Base-by-base conservation (phyloP, 2,329 filamentous ascomycete genomes). In the Chalara sp. region DNA sequence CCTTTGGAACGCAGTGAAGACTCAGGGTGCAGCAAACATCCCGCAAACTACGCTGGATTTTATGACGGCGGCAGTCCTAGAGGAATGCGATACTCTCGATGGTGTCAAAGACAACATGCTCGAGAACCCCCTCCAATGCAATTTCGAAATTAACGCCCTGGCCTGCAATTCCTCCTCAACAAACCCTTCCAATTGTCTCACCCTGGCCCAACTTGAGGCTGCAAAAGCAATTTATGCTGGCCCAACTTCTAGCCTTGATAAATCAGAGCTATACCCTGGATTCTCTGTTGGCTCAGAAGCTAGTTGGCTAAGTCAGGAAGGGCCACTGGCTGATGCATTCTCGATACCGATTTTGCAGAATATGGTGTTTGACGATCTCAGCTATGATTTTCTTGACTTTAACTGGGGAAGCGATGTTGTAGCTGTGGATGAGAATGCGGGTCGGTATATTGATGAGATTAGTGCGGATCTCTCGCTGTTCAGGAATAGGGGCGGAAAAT, bases 311-410 rank as follows among this genome's bases (percentile, higher is more conserved):
- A 8, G 54, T 1, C 69, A 70, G 52, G 67, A 72, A 58, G 62
- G 61, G 4, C 32, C 44, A 2, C 58, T 72, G 0, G 61, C 67
- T 4, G 40, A 65, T 5, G 61, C 58, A 4, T 73, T 68, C 54
- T 64, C 64, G 10, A 59, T 68, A 3, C 68, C 67, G 1, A 65
- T 72, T 7, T 52, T 74, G n/a, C 68, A 72, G 51, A 71, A 73
- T 46, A 59, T 72, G 11, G 68, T 70, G 5, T 72, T 67, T 51
- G 46, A 69, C 41, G 58, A 70, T 48, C 51, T 70, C 6, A 56
- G 47, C 29, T 73, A 69, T 49, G 58, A 72, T 52, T 50, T 61
- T 8, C 52, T 49, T 2, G 56, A 41, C 2, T 72, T 72, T 53
- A 60, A 71, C 49, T 73, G 65, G 63, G 66, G 61, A 5, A 57